Percentiles rank a stretch among this genome's conserved stretches.
These are phyloP conservation scores for Boletus edulis DNA, from an alignment of 768 basidiomycete species.

Conservation along the genomic window DNA sequence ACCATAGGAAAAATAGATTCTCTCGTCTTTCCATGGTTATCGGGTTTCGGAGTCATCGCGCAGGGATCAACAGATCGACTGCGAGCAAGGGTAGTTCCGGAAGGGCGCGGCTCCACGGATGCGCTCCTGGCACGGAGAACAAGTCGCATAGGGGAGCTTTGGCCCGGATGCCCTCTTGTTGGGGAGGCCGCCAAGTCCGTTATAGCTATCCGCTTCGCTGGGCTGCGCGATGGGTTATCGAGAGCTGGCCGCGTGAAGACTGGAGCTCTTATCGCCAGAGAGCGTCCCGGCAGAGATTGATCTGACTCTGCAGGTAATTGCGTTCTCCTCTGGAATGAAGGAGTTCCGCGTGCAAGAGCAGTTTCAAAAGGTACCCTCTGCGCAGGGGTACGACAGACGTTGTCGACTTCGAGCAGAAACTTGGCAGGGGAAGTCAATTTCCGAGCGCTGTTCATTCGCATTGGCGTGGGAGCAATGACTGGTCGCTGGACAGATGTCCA, in stretches of 20 bases:
- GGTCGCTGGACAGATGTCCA: slow-evolving; percentile 23
- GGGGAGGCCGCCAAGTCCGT: slow-evolving; percentile 26
- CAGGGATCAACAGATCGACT: slow-evolving; percentile 32
- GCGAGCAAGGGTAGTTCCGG: slow-evolving; percentile 12
- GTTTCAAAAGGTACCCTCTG: slow-evolving; percentile 58
- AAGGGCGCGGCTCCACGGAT: slow-evolving; percentile 36
- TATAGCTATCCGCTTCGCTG: slow-evolving; percentile 34
- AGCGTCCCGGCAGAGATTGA: slow-evolving; percentile 15
- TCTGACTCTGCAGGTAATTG: slow-evolving; percentile 32
- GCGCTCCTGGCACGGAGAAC: slow-evolving; percentile 28
- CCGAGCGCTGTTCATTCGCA: slow-evolving; percentile 14
- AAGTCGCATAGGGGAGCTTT: slow-evolving; percentile 16
- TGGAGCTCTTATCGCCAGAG: slow-evolving; percentile 19
- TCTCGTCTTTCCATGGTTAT: slow-evolving; percentile 13
- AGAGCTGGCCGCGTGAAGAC: slow-evolving; percentile 42
- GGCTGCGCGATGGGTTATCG: slow-evolving; percentile 37
- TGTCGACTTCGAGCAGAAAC: slow-evolving; percentile 34
- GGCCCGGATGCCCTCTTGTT: slow-evolving; percentile 12
- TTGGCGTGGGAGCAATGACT: slow-evolving; percentile 30
- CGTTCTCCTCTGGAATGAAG: slow-evolving; percentile 47
- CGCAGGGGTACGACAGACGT: slow-evolving; percentile 56
- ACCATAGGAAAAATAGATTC: slow-evolving; percentile 22
- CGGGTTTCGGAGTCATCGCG: slow-evolving; percentile 2
- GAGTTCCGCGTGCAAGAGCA: slow-evolving; percentile 47
- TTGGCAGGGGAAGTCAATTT: slow-evolving; percentile 31